Conservation (phyloP, 1,284 basidiomycete genomes). For the Apiotrichum gracile region DNA sequence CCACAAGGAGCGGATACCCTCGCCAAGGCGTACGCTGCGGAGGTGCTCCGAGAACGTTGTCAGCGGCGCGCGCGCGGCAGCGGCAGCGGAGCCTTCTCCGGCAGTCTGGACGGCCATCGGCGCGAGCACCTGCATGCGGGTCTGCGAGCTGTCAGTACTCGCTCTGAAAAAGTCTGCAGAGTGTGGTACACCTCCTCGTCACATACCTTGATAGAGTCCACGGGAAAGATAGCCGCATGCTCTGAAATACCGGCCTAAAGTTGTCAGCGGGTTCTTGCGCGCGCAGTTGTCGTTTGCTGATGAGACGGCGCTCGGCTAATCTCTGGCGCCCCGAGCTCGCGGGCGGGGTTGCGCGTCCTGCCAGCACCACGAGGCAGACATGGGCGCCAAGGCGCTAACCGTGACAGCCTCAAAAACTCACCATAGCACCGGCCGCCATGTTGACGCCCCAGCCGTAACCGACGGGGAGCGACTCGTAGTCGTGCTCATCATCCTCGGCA, state of each 20-base stretch:
- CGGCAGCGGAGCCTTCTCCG: constrained; percentile 61
- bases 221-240: constrained; percentile 97
- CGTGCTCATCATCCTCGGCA: constrained; percentile 42
- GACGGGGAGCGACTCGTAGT: constrained; percentile 47
- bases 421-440: constrained; percentile 94
- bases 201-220: constrained; percentile 93
- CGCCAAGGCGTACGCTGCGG: constrained; percentile 67
- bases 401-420: constrained; percentile 55
- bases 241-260: constrained; percentile 92
- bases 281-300: too few relatives aligned
- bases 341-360: too few relatives aligned
- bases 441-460: constrained; percentile 60
- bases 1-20: constrained; percentile 89
- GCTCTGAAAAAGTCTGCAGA: neutral
- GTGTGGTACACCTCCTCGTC: neutral
- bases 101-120: constrained; percentile 17
- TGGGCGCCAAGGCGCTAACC: neutral
- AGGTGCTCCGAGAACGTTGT: constrained; percentile 41
- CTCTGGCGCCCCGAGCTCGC: too few relatives aligned
- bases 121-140: constrained; percentile 93
- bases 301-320: too few relatives aligned
- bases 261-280: neutral
- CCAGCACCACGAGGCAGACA: too few relatives aligned
- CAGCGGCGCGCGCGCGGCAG: constrained; percentile 24
- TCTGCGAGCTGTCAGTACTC: constrained; percentile 54